Evolutionary conservation across 192 early-diverging fungal genomes (phyloP).

Genomic region (Backusella macrospora): DNA sequence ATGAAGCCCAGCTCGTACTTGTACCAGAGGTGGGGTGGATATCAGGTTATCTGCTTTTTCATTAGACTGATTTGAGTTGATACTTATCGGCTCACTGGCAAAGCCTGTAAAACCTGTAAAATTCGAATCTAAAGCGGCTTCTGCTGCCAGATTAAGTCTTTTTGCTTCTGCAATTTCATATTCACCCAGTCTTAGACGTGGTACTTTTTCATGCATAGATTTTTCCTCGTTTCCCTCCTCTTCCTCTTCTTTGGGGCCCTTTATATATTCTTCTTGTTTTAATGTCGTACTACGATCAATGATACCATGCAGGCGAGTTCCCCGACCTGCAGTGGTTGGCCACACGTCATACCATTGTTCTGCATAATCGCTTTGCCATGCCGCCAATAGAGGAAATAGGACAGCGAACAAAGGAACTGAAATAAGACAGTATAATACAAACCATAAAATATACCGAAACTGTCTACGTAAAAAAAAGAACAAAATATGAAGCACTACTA

Average conservation of each 20-base stretch:
- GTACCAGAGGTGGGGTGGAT: slow-evolving; percentile 28
- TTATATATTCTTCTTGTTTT: neutral
- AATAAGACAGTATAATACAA: slow-evolving; percentile 32
- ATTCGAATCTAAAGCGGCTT: slow-evolving; percentile 27
- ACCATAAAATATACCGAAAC: slow-evolving; percentile 39
- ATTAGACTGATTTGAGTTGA: neutral
- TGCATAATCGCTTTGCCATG: slow-evolving; percentile 29
- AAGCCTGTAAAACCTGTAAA: slow-evolving; percentile 28
- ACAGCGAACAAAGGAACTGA: slow-evolving; percentile 34
- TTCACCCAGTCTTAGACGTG: slow-evolving; percentile 27
- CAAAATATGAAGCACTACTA: slow-evolving; percentile 35
- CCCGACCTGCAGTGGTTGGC: slow-evolving; percentile 8
- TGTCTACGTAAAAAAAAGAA: slow-evolving; percentile 32
- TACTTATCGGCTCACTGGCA: neutral
- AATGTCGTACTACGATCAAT: slow-evolving; percentile 24
- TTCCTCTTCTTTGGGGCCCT: neutral
- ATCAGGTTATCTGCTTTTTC: slow-evolving; percentile 7
- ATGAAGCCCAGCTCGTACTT: slow-evolving; percentile 26
- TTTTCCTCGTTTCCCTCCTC: neutral
- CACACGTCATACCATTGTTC: slow-evolving; percentile 39
- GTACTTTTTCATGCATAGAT: neutral
- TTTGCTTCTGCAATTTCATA: slow-evolving; percentile 24
- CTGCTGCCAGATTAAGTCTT: slow-evolving; percentile 11
- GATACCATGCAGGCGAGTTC: slow-evolving; percentile 34
- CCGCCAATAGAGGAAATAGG: slow-evolving; percentile 33